Base-by-base conservation (phyloP, 768 basidiomycete species). In the Leccinum rimulosum region DNA sequence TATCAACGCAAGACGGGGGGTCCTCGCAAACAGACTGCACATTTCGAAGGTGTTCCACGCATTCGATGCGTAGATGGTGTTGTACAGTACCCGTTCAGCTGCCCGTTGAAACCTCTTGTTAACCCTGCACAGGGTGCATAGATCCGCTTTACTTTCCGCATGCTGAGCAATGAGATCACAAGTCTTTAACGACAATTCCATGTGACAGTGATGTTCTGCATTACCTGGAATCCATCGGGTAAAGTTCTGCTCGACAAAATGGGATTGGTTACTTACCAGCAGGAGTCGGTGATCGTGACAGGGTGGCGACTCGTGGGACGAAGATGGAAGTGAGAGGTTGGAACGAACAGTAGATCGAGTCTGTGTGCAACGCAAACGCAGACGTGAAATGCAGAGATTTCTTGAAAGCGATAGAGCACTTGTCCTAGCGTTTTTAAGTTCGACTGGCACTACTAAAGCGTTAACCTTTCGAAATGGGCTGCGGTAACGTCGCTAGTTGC, bases 51-150 rank as follows among this genome's bases (percentile, higher is more conserved):
- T 79, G 47, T 74, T 67, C 55, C 66, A 64, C 33, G 74, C 66
- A 57, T 79, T 75, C 49, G 71, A 73, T 68, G 85, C 69, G 59
- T 78, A 76, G 15, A 88, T 71, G 2, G 82, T 84, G 61, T 81
- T 84, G 74, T 88, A 89, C 4, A 89, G 73, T 4, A 78, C 80
- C 50, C 74, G 79, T 66, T 88, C 85, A 17, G 84, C 83, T 52
- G 77, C 82, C 49, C 67, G 68, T 58, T 77, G 82, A 64, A 88
- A 86, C 14, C 71, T 70, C 66, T 76, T 82, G 59, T 80, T 86
- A 27, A 88, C 86, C 63, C 79, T 75, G 70, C 82, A 85, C 35
- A 89, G 79, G 17, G 75, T 64, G 59, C 79, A 81, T 56, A 89
- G 75, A 68, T 87, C 85, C 64, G 75, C 67, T 52, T 79, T 82